A percentile compares a stretch with the other conserved stretches of the same genome.
These are phyloP conservation scores for Styphnolobium japonicum DNA, from an alignment of 306 rosid species.

Conservation along the genomic window DNA sequence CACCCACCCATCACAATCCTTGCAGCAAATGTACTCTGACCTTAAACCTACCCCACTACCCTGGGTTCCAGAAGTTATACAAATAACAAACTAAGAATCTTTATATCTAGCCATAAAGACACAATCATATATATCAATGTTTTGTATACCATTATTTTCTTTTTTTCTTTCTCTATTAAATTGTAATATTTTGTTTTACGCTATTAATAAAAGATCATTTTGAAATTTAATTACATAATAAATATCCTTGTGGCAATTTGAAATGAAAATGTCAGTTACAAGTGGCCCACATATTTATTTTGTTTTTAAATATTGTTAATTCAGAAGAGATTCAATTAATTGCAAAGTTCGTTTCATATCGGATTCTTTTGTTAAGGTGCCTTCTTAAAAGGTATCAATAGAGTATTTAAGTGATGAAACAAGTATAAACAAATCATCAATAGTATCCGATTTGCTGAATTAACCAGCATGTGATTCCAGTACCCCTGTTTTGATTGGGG, in stretches of 20 bases:
- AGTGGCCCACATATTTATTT: background rate
- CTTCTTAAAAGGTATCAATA: background rate
- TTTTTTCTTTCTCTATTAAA: background rate
- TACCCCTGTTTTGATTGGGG: conserved; percentile 12
- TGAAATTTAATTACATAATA: background rate
- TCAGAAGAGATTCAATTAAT: background rate
- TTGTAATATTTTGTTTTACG: background rate
- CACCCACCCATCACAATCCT: conserved; percentile 37
- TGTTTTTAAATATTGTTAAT: background rate
- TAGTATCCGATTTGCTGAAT: background rate
- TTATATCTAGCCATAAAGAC: conserved; percentile 8
- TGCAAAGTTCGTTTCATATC: background rate
- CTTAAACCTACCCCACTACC: conserved; percentile 17
- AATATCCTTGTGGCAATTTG: background rate
- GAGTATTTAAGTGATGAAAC: background rate
- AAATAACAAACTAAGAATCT: background rate
- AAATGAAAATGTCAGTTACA: background rate
- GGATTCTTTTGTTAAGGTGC: background rate
- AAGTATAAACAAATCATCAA: background rate
- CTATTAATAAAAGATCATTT: background rate
- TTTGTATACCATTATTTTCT: background rate
- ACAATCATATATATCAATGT: background rate
- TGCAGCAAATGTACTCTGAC: conserved; percentile 31
- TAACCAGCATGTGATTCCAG: conserved; percentile 22
- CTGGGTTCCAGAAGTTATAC: background rate